Evolutionary conservation across 2,329 filamentous ascomycete genomes (phyloP).

Genomic region (Pestalotiopsis sp.): DNA sequence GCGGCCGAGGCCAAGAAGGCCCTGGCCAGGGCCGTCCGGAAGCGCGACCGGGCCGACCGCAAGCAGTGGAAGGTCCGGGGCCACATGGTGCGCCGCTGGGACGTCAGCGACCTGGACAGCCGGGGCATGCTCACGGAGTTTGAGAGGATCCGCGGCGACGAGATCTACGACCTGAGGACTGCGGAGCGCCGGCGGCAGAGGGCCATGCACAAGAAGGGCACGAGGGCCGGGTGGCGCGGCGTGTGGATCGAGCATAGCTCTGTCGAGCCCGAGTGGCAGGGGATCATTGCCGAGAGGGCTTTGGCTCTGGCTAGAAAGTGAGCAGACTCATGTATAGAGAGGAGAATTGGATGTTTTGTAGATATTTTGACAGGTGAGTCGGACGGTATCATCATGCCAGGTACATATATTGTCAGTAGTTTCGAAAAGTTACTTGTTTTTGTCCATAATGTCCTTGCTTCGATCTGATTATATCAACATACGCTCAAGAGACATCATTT

Average conservation of each 20-base stretch:
- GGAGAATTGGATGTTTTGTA: not conserved
- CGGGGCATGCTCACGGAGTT: not conserved
- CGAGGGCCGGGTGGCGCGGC: not conserved
- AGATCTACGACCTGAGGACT: not conserved
- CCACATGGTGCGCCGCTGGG: not conserved
- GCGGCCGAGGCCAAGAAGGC: not conserved
- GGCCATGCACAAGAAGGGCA: not conserved
- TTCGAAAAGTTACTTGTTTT: no score
- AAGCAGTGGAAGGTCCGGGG: constrained; percentile 1
- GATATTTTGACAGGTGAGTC: not conserved
- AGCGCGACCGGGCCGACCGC: not conserved
- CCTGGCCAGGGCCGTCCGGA: not conserved
- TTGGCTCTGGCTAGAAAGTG: not conserved
- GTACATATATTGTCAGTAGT: no score
- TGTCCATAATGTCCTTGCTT: no score
- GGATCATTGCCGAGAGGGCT: not conserved
- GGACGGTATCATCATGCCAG: not conserved
- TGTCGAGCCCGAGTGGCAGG: not conserved
- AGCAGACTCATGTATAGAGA: not conserved
- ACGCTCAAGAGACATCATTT: no score
- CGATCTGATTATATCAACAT: no score
- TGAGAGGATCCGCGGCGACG: not conserved
- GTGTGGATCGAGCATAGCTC: not conserved
- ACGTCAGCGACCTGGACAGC: not conserved
- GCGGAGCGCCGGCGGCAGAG: not conserved